Base-by-base conservation (phyloP, 2,329 filamentous ascomycete species). In the Penicillium brevicompactum region DNA sequence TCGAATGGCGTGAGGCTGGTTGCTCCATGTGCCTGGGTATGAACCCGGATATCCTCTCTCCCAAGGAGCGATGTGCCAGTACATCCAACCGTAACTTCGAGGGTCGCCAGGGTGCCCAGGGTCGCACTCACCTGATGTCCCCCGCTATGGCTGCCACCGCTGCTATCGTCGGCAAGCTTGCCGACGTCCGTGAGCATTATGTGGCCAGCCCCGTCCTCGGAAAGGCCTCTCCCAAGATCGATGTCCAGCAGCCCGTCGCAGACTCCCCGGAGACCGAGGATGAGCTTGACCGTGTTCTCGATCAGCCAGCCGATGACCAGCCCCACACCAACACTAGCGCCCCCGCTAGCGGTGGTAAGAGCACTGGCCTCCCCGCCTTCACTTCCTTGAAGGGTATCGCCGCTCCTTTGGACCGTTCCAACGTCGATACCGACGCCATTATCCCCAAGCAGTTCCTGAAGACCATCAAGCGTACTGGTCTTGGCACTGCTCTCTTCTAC, bases 381-480 rank as follows among this genome's bases (percentile, higher is more conserved):
- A 86, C 85, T 22, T 84, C 86, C 45, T 84, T 95, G 65, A 93
- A 89, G 77, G 94, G 93, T 55, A 88, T 93, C 62, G 91, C 92
- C 1, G 94, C 92, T 10, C 91, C 91, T 2, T 80, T 99, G 75
- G 90, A 96, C 59, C 86, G 89, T 67, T 83, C 89, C 63, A 99
- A 99, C 74, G 87, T 97, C 66, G 94, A 99, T 79, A 99, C 94
- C n/a, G 94, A 99, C 69, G 93, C 93, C 70, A 97, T 97, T 76
- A 99, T 99, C 65, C 94, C 94, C 62, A 99, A 99, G 78, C 94
- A 99, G 74, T 99, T 97, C 80, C 84, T 99, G 61, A 99, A 97
- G 82, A 99, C 94, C 40, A 97, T 97, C 78, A 97, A 97, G 84
- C 91, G 94, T 56, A 96, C 93, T 1, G 94, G 94, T 62, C 89